These are phyloP conservation scores for Capsicum rhomboideum DNA, from an alignment of 257 asterid species.

Conservation along the genomic window DNA sequence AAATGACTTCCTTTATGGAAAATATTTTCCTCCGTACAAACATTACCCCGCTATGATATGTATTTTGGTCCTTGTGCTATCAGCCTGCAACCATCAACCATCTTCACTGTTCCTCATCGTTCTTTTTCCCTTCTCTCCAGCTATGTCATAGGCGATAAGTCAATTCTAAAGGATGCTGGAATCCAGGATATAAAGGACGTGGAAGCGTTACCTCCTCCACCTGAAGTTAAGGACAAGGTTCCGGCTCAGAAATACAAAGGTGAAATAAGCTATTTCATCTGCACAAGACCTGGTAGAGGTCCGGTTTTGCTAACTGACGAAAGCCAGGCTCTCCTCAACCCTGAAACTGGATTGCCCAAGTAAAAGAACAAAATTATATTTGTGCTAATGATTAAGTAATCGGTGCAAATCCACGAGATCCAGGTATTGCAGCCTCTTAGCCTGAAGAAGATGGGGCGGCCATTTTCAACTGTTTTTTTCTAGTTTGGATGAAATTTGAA, in stretches of 20 bases:
- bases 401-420: constrained; percentile 5
- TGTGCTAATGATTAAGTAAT: background rate
- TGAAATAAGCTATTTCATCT: constrained; percentile 87
- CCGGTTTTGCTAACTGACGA: constrained; percentile 69
- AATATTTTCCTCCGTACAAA: background rate
- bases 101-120: background rate
- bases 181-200: constrained; percentile 59
- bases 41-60: background rate
- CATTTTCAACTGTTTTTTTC: background rate
- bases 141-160: constrained; percentile 83
- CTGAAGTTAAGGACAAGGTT: constrained; percentile 57
- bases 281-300: constrained; percentile 55
- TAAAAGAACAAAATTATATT: constrained; percentile 8
- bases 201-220: constrained; percentile 67
- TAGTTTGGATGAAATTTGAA: background rate
- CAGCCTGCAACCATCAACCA: background rate
- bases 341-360: constrained; percentile 76
- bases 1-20: background rate
- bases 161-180: constrained; percentile 80
- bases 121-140: constrained; percentile 28
- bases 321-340: constrained; percentile 60
- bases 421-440: background rate
- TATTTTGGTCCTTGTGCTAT: background rate
- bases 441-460: background rate
- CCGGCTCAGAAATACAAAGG: constrained; percentile 51